A percentile compares a stretch with the other conserved stretches of the same genome.
phyloP scores from a whole-genome alignment of 352 stramenopile genomes.

The Lagenidium giganteum region DNA sequence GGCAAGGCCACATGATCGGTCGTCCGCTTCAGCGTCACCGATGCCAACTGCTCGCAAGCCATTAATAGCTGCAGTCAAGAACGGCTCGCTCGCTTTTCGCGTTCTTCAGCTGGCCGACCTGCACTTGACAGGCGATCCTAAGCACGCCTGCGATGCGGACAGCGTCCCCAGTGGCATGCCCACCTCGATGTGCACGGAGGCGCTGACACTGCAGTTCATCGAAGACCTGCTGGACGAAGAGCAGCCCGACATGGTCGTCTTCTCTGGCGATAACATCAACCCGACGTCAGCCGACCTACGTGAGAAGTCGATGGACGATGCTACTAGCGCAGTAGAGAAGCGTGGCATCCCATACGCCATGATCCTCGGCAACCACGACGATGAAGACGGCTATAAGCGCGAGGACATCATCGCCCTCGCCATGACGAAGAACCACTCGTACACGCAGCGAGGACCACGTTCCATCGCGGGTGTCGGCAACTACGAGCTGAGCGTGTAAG shows the following conservation, averaged over 20 bases:
- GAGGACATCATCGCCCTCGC: slow-evolving; percentile 31
- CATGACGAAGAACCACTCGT: slow-evolving; percentile 30
- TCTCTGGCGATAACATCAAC: slow-evolving; percentile 54
- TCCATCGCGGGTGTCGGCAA: slow-evolving; percentile 40
- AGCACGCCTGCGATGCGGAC: slow-evolving; percentile 18
- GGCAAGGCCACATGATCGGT: no score
- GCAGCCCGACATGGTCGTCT: slow-evolving; percentile 49
- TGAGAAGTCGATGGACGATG: slow-evolving; percentile 27
- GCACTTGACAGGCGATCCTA: slow-evolving; percentile 41
- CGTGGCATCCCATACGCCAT: slow-evolving; percentile 46
- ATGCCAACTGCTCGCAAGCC: no score
- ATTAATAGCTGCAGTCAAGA: no score
- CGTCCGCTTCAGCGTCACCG: no score
- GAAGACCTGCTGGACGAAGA: slow-evolving; percentile 41
- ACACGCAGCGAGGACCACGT: slow-evolving; percentile 29
- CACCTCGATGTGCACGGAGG: slow-evolving; percentile 32
- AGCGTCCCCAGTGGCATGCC: slow-evolving; percentile 17
- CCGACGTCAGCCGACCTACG: slow-evolving; percentile 5
- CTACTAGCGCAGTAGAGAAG: slow-evolving; percentile 24
- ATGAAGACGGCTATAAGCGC: slow-evolving; percentile 30
- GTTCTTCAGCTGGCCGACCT: slow-evolving; percentile 54
- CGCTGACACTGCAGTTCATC: slow-evolving; percentile 37
- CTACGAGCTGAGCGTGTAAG: slow-evolving; percentile 42
- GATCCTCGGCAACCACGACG: slow-evolving; percentile 61
- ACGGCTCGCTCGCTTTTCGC: slow-evolving; percentile 32